A percentile compares a stretch with the other conserved stretches of the same genome.
Evolutionary conservation across 805 yeast genomes (phyloP).

Genomic region (Wickerhamiella bombiphila): DNA sequence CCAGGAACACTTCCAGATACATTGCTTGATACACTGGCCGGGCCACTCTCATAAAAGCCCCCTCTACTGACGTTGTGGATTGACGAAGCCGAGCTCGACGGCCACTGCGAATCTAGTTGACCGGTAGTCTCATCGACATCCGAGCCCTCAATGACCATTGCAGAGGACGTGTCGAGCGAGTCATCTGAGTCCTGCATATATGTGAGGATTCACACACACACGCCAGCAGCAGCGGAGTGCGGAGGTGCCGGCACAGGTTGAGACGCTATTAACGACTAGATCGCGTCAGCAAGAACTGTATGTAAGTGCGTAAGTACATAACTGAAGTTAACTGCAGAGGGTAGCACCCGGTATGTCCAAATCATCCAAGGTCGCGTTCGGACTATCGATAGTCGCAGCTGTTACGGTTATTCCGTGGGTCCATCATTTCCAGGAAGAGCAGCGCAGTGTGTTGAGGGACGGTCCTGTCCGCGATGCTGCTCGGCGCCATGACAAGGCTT

Average conservation of each 20-base stretch:
- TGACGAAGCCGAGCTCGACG: background rate
- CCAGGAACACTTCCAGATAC: conserved; percentile 1
- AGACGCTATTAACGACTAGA: background rate
- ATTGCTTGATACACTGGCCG: background rate
- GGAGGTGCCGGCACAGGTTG: no score
- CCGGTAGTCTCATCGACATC: conserved; percentile 12
- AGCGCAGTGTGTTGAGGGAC: conserved; percentile 55
- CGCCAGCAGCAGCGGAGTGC: background rate
- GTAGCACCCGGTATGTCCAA: conserved; percentile 53
- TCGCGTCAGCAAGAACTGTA: background rate
- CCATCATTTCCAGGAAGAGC: conserved; percentile 54
- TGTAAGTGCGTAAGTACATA: background rate
- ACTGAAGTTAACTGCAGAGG: no score
- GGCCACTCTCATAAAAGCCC: no score
- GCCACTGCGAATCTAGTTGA: conserved; percentile 3
- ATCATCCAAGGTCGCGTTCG: conserved; percentile 64
- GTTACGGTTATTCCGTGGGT: conserved; percentile 54
- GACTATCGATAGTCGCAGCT: conserved; percentile 39
- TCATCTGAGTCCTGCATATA: conserved; percentile 16
- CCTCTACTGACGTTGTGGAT: background rate
- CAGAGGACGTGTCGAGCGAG: conserved; percentile 12
- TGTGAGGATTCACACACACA: no score
- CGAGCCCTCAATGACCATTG: conserved; percentile 19
- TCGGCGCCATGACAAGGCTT: conserved; percentile 36
- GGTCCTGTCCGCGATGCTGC: conserved; percentile 79